Evolutionary conservation across 1,284 basidiomycete species (phyloP).

Genomic region (Sporisorium exsertum): DNA sequence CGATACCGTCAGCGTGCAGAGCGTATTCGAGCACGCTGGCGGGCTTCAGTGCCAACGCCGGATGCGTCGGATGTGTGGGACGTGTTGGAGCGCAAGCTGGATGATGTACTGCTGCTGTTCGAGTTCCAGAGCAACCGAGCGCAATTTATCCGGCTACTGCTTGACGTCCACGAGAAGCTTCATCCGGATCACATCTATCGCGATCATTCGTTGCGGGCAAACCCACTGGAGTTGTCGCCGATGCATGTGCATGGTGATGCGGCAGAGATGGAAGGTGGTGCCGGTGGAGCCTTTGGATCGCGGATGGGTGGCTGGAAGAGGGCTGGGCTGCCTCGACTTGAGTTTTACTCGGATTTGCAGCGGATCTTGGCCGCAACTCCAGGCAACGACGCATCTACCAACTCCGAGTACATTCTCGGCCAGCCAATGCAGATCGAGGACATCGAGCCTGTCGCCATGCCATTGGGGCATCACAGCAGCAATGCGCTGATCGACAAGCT

Average conservation of each 20-base stretch:
- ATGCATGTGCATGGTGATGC: conserved; percentile 41
- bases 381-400: conserved; percentile 39
- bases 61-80: conserved; percentile 62
- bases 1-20: conserved; percentile 44
- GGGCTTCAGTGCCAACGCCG: conserved; percentile 26
- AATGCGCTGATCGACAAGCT: conserved; percentile 34
- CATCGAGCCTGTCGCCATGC: conserved; percentile 40
- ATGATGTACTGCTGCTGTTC: conserved; percentile 54
- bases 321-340: conserved; percentile 43
- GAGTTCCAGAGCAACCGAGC: conserved; percentile 59
- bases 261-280: conserved; percentile 32
- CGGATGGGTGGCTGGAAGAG: conserved; percentile 42
- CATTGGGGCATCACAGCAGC: conserved; percentile 21
- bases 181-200: conserved; percentile 53
- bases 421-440: conserved; percentile 14
- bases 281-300: conserved; percentile 37
- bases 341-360: conserved; percentile 51
- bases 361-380: conserved; percentile 34
- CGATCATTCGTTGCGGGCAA: conserved; percentile 33
- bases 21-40: conserved; percentile 35
- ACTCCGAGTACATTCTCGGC: conserved; percentile 30
- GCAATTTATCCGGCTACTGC: conserved; percentile 44
- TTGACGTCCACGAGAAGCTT: conserved; percentile 49
- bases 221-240: conserved; percentile 46
- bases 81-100: conserved; percentile 58